Base-by-base conservation (phyloP, 208 protist genomes). In the Leishmania lainsoni region DNA sequence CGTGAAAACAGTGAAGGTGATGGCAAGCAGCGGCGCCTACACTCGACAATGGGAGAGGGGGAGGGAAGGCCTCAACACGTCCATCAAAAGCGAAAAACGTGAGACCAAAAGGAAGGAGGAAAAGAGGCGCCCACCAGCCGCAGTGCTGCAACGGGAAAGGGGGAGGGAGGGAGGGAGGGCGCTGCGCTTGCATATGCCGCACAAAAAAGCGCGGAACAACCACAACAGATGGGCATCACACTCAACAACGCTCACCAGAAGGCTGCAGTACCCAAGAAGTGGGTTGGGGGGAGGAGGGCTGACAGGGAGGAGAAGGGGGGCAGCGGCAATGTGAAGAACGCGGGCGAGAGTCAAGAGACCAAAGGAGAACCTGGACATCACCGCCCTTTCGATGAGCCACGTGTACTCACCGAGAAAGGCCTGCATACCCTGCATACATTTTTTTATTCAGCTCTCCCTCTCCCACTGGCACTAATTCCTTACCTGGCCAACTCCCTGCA, bases 291-390 rank as follows among this genome's bases (percentile, higher is more conserved):
- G 32, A 2, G 12, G 12, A 39, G 65, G 32, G 16, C 8, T 14
- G 14, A 14, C 8, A 66, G 29, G 17, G 6, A 56, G 52, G 52
- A 3, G 52, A 56, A 56, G 16, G 35, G 16, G 32, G 65, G 29
- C 29, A 70, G 29, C 3, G 17, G 35, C 26, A 16, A n/a, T 49
- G 0, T 39, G 39, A 71, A 71, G 20, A 68, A 29, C 78, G 20
- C 32, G 61, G 39, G 29, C 35, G 73, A 61, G 48, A 76, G 17
- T 29, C 17, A 75, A 72, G 52, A 75, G 51, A 76, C 81, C 65
- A 78, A 69, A 48, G 9, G 32, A 48, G 35, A 45, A 22, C 39
- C 17, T 10, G 14, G 20, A 20, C 35, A 48, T 29, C 71, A 82
- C 71, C 8, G 14, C 14, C 39, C 65, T 39, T 42, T 71, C 20